Base-by-base conservation (phyloP, 495 filamentous ascomycete genomes). In the Xylaria palmicola region DNA sequence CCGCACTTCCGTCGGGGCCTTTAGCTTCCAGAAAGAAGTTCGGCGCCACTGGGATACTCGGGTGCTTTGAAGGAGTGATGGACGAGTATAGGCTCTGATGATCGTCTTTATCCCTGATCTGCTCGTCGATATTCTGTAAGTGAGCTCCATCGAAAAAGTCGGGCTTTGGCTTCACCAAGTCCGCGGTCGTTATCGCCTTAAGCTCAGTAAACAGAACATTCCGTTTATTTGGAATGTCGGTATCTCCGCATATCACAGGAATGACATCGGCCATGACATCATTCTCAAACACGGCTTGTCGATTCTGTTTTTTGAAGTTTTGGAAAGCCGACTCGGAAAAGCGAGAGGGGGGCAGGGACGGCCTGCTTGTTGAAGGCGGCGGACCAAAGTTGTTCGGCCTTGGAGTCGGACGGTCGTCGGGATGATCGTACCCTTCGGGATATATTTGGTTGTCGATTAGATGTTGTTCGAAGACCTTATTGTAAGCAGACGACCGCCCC, bases 11-110 rank as follows among this genome's bases (percentile, higher is more conserved):
- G 47, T 58, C 37, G 0, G 70, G 68, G 2, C 68, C 70, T 59
- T 81, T 81, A 8, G 53, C 73, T 44, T 77, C 73, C 3, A 77
- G 52, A 64, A 70, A 68, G 54, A 74, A 70, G 58, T 84, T 83
- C 4, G 81, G 78, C 24, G 66, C 68, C 6, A 75, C 64, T 2
- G 74, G 79, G 41, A 65, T 56, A 26, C 70, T 52, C 39, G 59
- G 37, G 27, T 70, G 60, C 19, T 60, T 79, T 56, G 74, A 75
- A 12, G 79, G 77, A 20, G 79, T 62, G 36, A 79, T 72, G 34
- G 68, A 39, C 32, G 32, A 13, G 13, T 36, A 36, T 13, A 36
- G 6, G 32, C 13, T 6, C 13, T 36, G n/a, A n/a, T n/a, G n/a
- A n/a, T n/a, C n/a, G n/a, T n/a, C 13, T 8, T 68, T 43, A 5